phyloP scores from a whole-genome alignment of 495 filamentous ascomycete genomes.

The Neurospora terricola region DNA sequence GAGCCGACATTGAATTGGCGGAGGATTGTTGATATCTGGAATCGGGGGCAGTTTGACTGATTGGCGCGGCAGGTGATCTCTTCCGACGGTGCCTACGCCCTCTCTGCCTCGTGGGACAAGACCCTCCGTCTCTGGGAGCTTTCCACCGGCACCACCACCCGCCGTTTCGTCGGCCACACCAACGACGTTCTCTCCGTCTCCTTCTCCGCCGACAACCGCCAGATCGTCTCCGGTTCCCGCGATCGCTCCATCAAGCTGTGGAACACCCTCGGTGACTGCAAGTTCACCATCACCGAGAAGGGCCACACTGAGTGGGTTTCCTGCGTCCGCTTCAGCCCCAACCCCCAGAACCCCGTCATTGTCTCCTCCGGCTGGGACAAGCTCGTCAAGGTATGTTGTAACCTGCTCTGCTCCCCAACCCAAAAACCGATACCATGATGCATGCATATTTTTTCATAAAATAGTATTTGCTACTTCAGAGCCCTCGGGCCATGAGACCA shows the following conservation, averaged over 20 bases:
- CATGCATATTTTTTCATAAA: constrained; percentile 53
- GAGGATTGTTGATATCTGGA: constrained; percentile 5
- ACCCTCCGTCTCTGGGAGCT: constrained; percentile 99
- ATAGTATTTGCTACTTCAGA: constrained; percentile 99
- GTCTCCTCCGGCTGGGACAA: constrained; percentile 99
- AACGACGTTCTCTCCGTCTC: constrained; percentile 99
- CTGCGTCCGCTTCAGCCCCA: constrained; percentile 98
- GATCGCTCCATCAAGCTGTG: constrained; percentile 99
- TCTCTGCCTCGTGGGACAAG: constrained; percentile 99
- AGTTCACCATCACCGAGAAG: constrained; percentile 99
- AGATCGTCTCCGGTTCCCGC: constrained; percentile 98
- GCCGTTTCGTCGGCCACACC: constrained; percentile 97
- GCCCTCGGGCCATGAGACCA: constrained; percentile 95
- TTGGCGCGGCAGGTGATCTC: constrained; percentile 75
- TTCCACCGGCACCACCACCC: constrained; percentile 87
- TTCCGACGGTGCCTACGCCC: constrained; percentile 98
- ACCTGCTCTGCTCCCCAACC: neutral
- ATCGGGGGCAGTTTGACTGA: constrained; percentile 19
- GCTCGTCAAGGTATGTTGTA: constrained; percentile 86
- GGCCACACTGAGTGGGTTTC: constrained; percentile 99
- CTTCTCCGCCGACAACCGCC: constrained; percentile 99
- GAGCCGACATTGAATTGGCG: neutral
- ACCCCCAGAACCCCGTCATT: constrained; percentile 99
- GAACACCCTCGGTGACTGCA: constrained; percentile 99
- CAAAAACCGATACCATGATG: constrained; percentile 57